Base-by-base conservation (phyloP, 129 eudicot genomes). In the Flaveria bidentis region DNA sequence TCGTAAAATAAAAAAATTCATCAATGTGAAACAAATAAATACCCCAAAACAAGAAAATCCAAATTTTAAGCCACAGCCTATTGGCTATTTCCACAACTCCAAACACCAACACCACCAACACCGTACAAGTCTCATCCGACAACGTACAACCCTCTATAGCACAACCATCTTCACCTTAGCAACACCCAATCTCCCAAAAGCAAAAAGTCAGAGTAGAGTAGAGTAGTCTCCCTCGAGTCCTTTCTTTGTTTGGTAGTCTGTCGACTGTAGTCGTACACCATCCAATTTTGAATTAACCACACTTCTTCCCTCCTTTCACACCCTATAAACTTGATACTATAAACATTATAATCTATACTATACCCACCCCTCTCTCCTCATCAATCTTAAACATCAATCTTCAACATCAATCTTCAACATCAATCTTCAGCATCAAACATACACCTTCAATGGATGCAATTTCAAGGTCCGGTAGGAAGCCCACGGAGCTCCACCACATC, bases 401-500 rank as follows among this genome's bases (percentile, higher is more conserved):
- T 23, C 26, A 23, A 23, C 26, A 42, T 1, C 11, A 6, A 42
- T 6, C 6, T 5, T 7, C 47, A 42, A 20, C 22, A 20, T 20
- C 22, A 20, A 20, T 20, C 22, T 20, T 20, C 22, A 20, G 0
- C 22, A 20, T 20, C 22, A 20, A 20, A 20, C 22, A 7, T 6
- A 44, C 13, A 2, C 2, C 2, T 23, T 65, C 73, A 13, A 53
- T 73, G 82, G 82, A 79, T n/a, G 1, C 82, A 13, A 5, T 50
- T 71, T 71, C 82, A 2, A 79, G 66, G 71, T 71, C 82, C 56
- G 65, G 77, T 0, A 72, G 72, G 75, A 64, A 71, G 41, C 61
- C 83, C 20, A 66, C 79, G 69, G 83, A 80, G 75, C 83, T 80
- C 39, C 83, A 80, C 17, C 88, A 83, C 33, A 13, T 81, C 25